Conservation (phyloP, 306 rosid species). For the Pyrus pyrifolia region DNA sequence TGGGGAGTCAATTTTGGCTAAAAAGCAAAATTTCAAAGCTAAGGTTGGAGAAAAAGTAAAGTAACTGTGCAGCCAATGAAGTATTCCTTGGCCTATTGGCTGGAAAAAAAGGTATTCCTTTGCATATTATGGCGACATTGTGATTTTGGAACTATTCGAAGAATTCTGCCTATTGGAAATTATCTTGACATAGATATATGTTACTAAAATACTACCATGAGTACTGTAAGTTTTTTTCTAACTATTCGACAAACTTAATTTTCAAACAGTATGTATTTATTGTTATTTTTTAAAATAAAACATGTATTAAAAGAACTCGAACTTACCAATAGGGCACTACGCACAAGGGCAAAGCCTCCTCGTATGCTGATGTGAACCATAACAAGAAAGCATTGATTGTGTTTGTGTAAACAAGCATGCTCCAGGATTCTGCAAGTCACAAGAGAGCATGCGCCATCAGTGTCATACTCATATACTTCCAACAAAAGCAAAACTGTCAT, state of each 20-base stretch:
- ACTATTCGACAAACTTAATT: too few relatives aligned
- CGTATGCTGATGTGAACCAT: constrained; percentile 75
- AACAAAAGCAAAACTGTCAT: not conserved
- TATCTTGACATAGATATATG: not conserved
- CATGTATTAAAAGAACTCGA: constrained; percentile 3
- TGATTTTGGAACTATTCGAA: not conserved
- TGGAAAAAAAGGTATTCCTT: too few relatives aligned
- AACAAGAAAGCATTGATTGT: constrained; percentile 68
- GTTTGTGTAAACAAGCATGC: constrained; percentile 68
- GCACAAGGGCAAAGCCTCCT: constrained; percentile 97
- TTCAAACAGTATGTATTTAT: not conserved
- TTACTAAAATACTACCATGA: not conserved
- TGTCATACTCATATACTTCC: not conserved
- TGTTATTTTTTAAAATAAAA: not conserved
- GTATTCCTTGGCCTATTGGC: not conserved
- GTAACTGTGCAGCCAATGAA: not conserved
- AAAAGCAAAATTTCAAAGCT: not conserved
- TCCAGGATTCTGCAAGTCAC: constrained; percentile 68
- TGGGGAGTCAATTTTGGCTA: too few relatives aligned
- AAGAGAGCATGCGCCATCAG: not conserved
- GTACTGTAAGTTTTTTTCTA: not conserved
- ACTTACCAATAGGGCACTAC: constrained; percentile 41
- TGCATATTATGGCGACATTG: not conserved
- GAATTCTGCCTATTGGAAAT: not conserved
- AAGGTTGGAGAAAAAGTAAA: not conserved